A percentile compares a stretch with the other conserved stretches of the same genome.
These are phyloP conservation scores for Quercus berberidifolia DNA, from an alignment of 306 rosid genomes.

Conservation along the genomic window DNA sequence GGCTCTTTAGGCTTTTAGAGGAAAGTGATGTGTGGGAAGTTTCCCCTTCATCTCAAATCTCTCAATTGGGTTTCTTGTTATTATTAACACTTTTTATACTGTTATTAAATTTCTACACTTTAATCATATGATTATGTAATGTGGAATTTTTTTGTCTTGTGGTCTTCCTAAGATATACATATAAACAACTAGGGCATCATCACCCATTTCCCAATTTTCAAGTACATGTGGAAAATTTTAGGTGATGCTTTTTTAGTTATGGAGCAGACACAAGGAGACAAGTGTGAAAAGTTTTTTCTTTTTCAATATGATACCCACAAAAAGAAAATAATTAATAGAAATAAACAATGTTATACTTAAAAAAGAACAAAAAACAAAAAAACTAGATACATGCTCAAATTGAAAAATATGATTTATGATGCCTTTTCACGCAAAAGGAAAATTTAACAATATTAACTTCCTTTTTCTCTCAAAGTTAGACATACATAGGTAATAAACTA, in stretches of 20 bases:
- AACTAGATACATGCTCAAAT: neutral
- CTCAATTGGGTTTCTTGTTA: neutral
- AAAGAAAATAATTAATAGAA: neutral
- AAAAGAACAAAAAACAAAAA: neutral
- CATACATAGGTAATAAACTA: too few relatives aligned
- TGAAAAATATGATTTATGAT: neutral
- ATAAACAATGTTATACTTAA: neutral
- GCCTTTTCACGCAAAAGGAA: too few relatives aligned
- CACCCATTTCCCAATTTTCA: neutral
- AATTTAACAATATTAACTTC: too few relatives aligned
- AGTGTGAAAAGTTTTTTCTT: neutral
- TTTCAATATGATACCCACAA: neutral
- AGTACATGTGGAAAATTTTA: neutral
- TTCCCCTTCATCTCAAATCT: constrained; percentile 19
- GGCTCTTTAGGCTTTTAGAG: constrained; percentile 16
- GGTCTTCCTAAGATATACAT: neutral
- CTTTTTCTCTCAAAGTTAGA: too few relatives aligned
- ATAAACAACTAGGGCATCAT: neutral
- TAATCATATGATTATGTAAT: neutral
- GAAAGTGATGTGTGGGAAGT: constrained; percentile 34
- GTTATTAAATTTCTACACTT: neutral
- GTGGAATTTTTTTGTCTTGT: neutral
- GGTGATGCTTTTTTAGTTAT: neutral
- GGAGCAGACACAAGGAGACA: neutral
- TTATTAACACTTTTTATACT: neutral